phyloP scores from a whole-genome alignment of 495 filamentous ascomycete genomes.

The Hypoxylon lienhwacheense region DNA sequence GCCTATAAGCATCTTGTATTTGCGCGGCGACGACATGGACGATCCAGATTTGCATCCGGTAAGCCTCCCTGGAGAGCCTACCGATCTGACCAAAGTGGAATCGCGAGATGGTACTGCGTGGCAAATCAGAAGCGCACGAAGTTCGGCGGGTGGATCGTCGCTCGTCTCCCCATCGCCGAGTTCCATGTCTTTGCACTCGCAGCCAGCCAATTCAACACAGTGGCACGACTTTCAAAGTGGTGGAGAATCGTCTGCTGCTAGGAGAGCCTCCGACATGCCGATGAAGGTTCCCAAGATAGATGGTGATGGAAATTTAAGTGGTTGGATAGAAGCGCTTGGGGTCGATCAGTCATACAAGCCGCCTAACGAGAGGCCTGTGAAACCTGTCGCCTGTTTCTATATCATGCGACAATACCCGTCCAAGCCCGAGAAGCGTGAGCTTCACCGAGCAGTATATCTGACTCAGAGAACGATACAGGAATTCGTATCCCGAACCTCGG shows the following conservation, averaged over 20 bases:
- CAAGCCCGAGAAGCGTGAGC: constrained; percentile 58
- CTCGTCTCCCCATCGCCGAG: constrained; percentile 73
- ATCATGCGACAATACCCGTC: constrained; percentile 62
- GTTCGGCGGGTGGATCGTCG: constrained; percentile 58
- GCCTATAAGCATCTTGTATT: constrained; percentile 78
- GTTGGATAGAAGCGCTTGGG: constrained; percentile 89
- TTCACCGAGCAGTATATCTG: constrained; percentile 86
- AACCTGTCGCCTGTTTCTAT: constrained; percentile 87
- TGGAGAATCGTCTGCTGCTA: constrained; percentile 43
- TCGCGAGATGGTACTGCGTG: constrained; percentile 55
- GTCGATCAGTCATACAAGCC: constrained; percentile 85
- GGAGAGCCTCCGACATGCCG: constrained; percentile 53
- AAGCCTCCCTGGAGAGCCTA: constrained; percentile 66
- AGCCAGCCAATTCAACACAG: constrained; percentile 49
- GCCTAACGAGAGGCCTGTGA: constrained; percentile 68
- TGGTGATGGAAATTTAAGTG: constrained; percentile 60
- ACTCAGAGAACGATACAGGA: constrained; percentile 71
- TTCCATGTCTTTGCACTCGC: constrained; percentile 60
- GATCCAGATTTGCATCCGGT: constrained; percentile 90
- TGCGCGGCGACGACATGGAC: constrained; percentile 80
- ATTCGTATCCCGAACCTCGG: constrained; percentile 67
- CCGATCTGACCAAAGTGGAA: constrained; percentile 60
- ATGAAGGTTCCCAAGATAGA: constrained; percentile 51
- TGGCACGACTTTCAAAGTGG: constrained; percentile 44
- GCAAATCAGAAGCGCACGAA: constrained; percentile 60